Evolutionary conservation across 2,329 filamentous ascomycete genomes (phyloP).

Genomic region (Hypoxylon sp.): DNA sequence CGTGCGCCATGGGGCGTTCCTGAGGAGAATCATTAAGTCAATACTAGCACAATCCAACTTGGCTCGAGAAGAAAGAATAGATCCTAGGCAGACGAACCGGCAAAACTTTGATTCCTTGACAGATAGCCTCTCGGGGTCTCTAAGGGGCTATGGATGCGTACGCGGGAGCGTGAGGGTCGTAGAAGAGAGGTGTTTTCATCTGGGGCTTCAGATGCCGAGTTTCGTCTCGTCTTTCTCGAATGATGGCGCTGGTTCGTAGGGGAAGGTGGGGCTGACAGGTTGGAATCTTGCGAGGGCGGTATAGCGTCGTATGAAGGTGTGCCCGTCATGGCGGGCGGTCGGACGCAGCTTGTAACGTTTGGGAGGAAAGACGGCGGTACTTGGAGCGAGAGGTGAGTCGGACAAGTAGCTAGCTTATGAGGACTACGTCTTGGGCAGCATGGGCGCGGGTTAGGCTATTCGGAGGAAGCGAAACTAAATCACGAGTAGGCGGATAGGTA

Average conservation of each 20-base stretch:
- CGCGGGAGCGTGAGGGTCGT: constrained; percentile 56
- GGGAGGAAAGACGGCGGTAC: not conserved
- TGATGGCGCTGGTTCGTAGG: constrained; percentile 44
- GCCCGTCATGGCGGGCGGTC: constrained; percentile 38
- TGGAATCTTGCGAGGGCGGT: constrained; percentile 18
- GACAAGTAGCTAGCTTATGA: constrained; percentile 1
- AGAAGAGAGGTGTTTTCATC: constrained; percentile 63
- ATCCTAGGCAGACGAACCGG: constrained; percentile 53
- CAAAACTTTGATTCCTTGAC: constrained; percentile 60
- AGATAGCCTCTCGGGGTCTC: constrained; percentile 46
- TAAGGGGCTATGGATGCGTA: constrained; percentile 57
- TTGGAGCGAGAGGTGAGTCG: not conserved
- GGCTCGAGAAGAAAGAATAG: not conserved
- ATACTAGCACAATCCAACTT: not conserved
- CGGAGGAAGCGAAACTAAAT: constrained; percentile 13
- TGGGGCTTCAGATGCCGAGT: constrained; percentile 48
- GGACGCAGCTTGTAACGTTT: not conserved
- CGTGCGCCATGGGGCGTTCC: constrained; percentile 51
- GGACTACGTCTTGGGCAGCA: constrained; percentile 16
- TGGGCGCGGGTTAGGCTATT: constrained; percentile 23
- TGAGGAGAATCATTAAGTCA: constrained; percentile 22
- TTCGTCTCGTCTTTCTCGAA: constrained; percentile 45
- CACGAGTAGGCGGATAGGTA: constrained; percentile 10
- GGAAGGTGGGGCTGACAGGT: constrained; percentile 43
- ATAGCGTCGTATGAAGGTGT: constrained; percentile 32